Conservation (phyloP, 805 yeast species). For the Barnettozyma sucrosica region DNA sequence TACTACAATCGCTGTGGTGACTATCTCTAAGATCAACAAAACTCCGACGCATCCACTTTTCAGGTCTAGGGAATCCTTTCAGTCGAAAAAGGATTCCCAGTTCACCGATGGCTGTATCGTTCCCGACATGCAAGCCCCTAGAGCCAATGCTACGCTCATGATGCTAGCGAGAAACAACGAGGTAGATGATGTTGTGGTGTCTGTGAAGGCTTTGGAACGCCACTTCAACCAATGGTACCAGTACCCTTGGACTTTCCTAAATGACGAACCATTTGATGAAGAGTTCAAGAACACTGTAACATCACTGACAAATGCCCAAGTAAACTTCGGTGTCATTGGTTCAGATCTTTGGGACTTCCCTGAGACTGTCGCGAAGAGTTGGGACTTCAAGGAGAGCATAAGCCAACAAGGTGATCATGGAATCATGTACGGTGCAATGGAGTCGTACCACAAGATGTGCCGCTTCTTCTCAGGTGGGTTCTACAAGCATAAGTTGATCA, state of each 20-base stretch:
- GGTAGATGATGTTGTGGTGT: constrained; percentile 64
- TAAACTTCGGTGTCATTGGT: constrained; percentile 67
- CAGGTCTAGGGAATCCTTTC: constrained; percentile 1
- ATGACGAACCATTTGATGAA: constrained; percentile 67
- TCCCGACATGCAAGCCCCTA: constrained; percentile 28
- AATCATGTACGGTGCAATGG: constrained; percentile 77
- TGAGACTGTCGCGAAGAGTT: constrained; percentile 16
- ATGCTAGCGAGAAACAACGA: constrained; percentile 81
- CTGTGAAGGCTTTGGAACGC: constrained; percentile 71
- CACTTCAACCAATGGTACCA: constrained; percentile 92
- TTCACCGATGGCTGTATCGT: constrained; percentile 48
- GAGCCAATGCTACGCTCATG: constrained; percentile 81
- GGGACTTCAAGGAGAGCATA: constrained; percentile 46
- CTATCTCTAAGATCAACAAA: neutral
- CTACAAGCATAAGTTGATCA: constrained; percentile 70
- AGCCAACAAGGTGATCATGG: constrained; percentile 76
- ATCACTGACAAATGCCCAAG: constrained; percentile 50
- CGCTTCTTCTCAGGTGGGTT: constrained; percentile 84
- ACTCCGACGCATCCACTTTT: neutral
- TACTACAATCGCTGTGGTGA: constrained; percentile 1
- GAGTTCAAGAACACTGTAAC: constrained; percentile 53
- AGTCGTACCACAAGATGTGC: constrained; percentile 91
- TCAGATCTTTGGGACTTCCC: constrained; percentile 68
- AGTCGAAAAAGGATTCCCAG: constrained; percentile 34
- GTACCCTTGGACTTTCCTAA: constrained; percentile 88